phyloP scores from a whole-genome alignment of 768 basidiomycete genomes.

The Daedaleopsis sinensis region DNA sequence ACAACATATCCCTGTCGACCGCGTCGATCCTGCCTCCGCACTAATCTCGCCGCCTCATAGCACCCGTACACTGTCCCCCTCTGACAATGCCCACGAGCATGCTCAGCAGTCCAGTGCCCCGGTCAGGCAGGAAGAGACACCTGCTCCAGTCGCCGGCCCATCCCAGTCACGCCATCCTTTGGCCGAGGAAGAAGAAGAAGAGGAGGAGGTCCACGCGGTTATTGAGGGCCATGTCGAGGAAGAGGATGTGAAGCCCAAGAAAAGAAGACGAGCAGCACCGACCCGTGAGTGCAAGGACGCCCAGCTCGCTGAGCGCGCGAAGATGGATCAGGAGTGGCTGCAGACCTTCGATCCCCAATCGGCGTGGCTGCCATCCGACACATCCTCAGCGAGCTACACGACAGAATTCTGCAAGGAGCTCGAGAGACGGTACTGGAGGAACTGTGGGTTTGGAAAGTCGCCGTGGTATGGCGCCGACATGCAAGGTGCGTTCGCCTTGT shows the following conservation, averaged over 20 bases:
- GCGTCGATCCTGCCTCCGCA: slow-evolving; percentile 25
- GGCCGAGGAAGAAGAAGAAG: slow-evolving; percentile 17
- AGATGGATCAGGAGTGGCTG: slow-evolving; percentile 58
- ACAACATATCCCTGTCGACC: slow-evolving; percentile 24
- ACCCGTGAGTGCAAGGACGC: slow-evolving; percentile 49
- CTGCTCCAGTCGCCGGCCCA: slow-evolving; percentile 8
- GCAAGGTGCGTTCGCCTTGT: slow-evolving; percentile 56
- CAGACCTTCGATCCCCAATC: slow-evolving; percentile 69
- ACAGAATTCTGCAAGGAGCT: slow-evolving; percentile 85
- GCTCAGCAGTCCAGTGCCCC: not conserved
- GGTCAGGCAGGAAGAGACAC: not conserved
- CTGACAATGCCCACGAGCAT: slow-evolving; percentile 16
- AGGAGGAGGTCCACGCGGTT: slow-evolving; percentile 10
- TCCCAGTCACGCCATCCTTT: slow-evolving; percentile 8
- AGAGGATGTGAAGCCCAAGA: slow-evolving; percentile 36
- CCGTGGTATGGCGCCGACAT: slow-evolving; percentile 99
- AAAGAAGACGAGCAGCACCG: slow-evolving; percentile 43
- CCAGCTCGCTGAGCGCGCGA: slow-evolving; percentile 48
- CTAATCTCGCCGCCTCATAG: slow-evolving; percentile 46
- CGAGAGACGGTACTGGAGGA: slow-evolving; percentile 92
- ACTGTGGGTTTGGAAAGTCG: slow-evolving; percentile 84
- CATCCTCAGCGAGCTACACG: slow-evolving; percentile 77
- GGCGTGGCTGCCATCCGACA: slow-evolving; percentile 82
- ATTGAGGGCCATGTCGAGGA: slow-evolving; percentile 25
- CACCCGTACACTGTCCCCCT: slow-evolving; percentile 33